Percentiles rank a stretch among this genome's conserved stretches.
These are phyloP conservation scores for Mycosarcoma mackinlayi DNA, from an alignment of 1,284 basidiomycete species.

Conservation along the genomic window DNA sequence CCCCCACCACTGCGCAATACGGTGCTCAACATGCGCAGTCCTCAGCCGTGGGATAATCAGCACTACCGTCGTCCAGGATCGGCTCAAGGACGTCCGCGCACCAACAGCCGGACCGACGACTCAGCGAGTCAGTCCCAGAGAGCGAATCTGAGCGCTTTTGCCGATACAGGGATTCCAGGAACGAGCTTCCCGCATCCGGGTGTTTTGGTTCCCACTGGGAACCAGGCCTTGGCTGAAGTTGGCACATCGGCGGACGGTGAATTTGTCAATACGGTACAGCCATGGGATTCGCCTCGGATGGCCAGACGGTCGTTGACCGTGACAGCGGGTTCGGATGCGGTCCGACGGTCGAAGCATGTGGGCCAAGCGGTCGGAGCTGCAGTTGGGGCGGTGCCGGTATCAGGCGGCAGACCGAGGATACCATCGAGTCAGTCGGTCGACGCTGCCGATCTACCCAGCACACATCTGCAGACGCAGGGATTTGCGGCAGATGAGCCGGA, in stretches of 20 bases:
- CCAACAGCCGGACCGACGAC: constrained; percentile 29
- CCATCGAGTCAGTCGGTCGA: constrained; percentile 14
- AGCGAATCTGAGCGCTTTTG: constrained; percentile 17
- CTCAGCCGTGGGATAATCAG: constrained; percentile 12
- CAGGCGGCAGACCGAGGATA: background rate
- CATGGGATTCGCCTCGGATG: constrained; percentile 32
- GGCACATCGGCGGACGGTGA: constrained; percentile 14
- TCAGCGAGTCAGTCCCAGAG: constrained; percentile 16
- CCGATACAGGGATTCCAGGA: constrained; percentile 27
- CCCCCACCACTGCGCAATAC: constrained; percentile 14
- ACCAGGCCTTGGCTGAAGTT: background rate
- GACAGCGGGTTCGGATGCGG: background rate
- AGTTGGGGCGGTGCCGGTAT: background rate
- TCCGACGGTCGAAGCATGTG: background rate
- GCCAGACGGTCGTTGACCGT: constrained; percentile 15
- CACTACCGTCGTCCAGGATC: constrained; percentile 2
- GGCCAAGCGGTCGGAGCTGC: background rate
- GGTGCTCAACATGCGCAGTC: constrained; percentile 20
- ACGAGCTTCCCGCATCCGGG: constrained; percentile 39
- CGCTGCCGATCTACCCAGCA: constrained; percentile 13
- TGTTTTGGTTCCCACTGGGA: constrained; percentile 4
- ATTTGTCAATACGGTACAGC: constrained; percentile 33
- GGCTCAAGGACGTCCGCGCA: constrained; percentile 9
- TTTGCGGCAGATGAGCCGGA: background rate
- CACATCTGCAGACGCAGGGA: background rate